Evolutionary conservation across 1,284 basidiomycete species (phyloP), one percentile per base, ranked within the genome.

Genomic region (Apiotrichum gracile): DNA sequence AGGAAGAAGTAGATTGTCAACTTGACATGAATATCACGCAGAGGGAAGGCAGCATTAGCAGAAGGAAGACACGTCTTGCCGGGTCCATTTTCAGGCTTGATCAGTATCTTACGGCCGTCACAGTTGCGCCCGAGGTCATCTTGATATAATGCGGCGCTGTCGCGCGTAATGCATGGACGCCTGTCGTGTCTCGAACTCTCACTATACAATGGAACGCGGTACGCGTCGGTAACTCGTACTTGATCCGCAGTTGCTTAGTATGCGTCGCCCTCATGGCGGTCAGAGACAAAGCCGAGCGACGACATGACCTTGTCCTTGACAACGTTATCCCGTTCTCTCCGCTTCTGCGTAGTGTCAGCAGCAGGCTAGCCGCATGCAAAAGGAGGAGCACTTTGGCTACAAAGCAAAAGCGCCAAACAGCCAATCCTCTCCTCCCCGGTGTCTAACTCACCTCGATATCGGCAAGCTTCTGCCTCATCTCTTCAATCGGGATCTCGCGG

Each of bases 401-500:
- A 22, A 37, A 34, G 13, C 8, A 25, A 19, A 13, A 17, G 21
- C 14, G 41, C 17, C 14, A 6, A 21, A 33, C 17, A 47, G 29
- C 31, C 40, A n/a, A 29, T 45, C 26, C 13, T 41, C 41, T 40
- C 41, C 16, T n/a, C 40, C 34, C 31, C 2, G 7, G 22, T 2
- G n/a, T 2, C n/a, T n/a, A n/a, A 64, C 70, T 52, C 42, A 75
- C 75, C 51, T 68, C 67, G 31, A 89, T 87, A 49, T 82, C 80
- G 65, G 83, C 83, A 68, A 91, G 85, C 67, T 85, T 82, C 33
- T 81, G 80, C 55, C 86, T 81, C 51, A 94, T 75, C 50, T 83
- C 78, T 19, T 76, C 63, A 75, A 85, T 85, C 34, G 87, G 83
- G 27, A 88, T 85, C 70, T 85, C 84, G 61, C 81, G 80, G 59